These are phyloP conservation scores for Beta corolliflora DNA, from an alignment of 179 eudicot genomes.

Conservation along the genomic window DNA sequence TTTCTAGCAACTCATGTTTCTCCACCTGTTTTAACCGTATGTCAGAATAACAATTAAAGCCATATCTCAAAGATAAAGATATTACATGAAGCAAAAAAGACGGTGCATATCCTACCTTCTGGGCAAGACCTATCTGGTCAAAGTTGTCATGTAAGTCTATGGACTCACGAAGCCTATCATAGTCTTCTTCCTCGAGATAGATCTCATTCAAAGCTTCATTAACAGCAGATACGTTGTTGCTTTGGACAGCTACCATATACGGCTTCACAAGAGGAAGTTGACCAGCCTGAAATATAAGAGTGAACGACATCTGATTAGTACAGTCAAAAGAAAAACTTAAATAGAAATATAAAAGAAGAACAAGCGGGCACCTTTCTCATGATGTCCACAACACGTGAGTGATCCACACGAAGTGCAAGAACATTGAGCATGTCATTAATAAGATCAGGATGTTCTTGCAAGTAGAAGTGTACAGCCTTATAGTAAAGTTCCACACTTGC, in stretches of 20 bases:
- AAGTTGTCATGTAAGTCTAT: constrained; percentile 53
- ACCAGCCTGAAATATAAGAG: constrained; percentile 40
- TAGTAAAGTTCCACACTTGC: constrained; percentile 60
- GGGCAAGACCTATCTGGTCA: constrained; percentile 58
- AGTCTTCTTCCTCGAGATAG: constrained; percentile 56
- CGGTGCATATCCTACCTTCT: constrained; percentile 33
- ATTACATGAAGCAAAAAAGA: not conserved
- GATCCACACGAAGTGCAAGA: constrained; percentile 55
- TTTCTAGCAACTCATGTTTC: constrained; percentile 53
- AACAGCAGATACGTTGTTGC: constrained; percentile 51
- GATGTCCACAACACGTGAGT: constrained; percentile 56
- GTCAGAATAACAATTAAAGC: not conserved
- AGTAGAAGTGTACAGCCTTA: constrained; percentile 58
- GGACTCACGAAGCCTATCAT: constrained; percentile 54
- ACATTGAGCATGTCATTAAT: constrained; percentile 56
- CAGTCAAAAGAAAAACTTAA: not conserved
- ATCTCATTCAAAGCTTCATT: constrained; percentile 55
- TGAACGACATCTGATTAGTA: constrained; percentile 4
- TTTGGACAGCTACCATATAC: constrained; percentile 57
- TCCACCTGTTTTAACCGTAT: constrained; percentile 36
- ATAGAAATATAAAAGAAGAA: not conserved
- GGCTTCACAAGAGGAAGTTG: constrained; percentile 55
- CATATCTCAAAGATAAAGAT: not conserved
- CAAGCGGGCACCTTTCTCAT: constrained; percentile 48
- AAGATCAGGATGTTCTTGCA: constrained; percentile 56